Conservation (phyloP, 306 rosid genomes). For the Elaeagnus macrophylla region DNA sequence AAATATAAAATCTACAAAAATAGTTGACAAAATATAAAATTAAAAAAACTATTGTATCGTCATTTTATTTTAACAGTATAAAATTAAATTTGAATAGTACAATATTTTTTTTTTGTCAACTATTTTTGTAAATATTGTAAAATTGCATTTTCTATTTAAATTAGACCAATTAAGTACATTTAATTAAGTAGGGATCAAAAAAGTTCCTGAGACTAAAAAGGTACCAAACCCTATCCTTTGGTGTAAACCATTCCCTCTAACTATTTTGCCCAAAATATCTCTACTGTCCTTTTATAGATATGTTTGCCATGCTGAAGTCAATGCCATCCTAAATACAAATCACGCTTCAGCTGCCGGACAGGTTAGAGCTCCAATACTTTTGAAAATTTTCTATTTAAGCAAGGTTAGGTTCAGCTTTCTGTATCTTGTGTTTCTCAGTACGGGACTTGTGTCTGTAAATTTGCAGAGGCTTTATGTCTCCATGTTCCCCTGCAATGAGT, state of each 20-base stretch:
- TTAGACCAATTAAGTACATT: too few species aligned
- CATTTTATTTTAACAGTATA: too few species aligned
- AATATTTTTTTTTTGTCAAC: too few species aligned
- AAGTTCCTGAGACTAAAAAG: too few species aligned
- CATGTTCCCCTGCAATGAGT: slow-evolving; percentile 92
- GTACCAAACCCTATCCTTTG: too few species aligned
- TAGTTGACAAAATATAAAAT: too few species aligned
- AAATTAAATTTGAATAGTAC: too few species aligned
- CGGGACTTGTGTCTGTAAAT: slow-evolving; percentile 8
- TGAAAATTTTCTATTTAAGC: not conserved
- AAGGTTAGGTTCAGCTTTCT: not conserved
- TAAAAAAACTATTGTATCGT: too few species aligned
- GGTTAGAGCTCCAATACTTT: slow-evolving; percentile 30
- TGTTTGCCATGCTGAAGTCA: slow-evolving; percentile 97
- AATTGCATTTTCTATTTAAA: too few species aligned
- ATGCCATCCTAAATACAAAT: slow-evolving; percentile 84
- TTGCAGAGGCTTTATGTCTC: slow-evolving; percentile 72
- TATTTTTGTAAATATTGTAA: too few species aligned
- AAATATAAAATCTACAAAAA: too few species aligned
- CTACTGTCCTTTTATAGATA: slow-evolving; percentile 37
- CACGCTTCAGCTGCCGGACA: slow-evolving; percentile 97
- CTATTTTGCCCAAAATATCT: slow-evolving; percentile 1
- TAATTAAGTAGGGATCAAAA: too few species aligned
- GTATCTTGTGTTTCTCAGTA: not conserved
- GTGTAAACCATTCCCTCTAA: not conserved